Base-by-base conservation (phyloP, 306 rosid genomes). In the Vachellia pachyceras region DNA sequence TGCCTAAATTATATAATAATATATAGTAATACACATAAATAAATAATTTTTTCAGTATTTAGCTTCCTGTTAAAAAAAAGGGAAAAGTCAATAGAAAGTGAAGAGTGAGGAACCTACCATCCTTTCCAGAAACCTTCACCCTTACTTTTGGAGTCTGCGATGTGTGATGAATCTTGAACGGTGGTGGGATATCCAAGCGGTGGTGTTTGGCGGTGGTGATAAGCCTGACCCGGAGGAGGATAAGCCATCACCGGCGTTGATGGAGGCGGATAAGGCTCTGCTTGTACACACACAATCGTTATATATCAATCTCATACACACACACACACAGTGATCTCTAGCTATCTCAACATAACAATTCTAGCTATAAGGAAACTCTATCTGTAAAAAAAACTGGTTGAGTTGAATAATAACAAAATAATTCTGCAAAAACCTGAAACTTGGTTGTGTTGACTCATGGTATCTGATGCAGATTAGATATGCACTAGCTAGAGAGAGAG, bases 51-150 rank as follows among this genome's bases (percentile, higher is more conserved):
- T n/a, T n/a, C n/a, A n/a, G n/a, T n/a, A n/a, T n/a, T n/a, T n/a
- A n/a, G n/a, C n/a, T n/a, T n/a, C n/a, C n/a, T n/a, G n/a, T 49
- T 20, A 11, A 46, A 12, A 3, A 3, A 4, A 13, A 46, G 3
- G 13, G 13, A 13, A 45, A 10, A 45, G 49, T 45, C 4, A 4
- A 11, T 45, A 10, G 47, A 44, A 44, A 44, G 61, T n/a, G 61
- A 54, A 18, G 17, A 22, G 29, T 10, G 65, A 22, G 10, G 0
- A 18, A 40, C 33, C 1, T 7, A 75, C 79, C 79, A 75, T 57
- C 69, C 79, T 41, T 75, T 75, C 79, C 79, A 75, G 68, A 75
- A 75, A 10, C 69, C 79, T 58, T 75, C 69, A 75, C 79, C 69
- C 23, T 17, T 75, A 47, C 15, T 57, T 40, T 75, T 58, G 69